These are phyloP conservation scores for Papiliotrema fonsecae DNA, from an alignment of 1,284 basidiomycete species.

Conservation along the genomic window DNA sequence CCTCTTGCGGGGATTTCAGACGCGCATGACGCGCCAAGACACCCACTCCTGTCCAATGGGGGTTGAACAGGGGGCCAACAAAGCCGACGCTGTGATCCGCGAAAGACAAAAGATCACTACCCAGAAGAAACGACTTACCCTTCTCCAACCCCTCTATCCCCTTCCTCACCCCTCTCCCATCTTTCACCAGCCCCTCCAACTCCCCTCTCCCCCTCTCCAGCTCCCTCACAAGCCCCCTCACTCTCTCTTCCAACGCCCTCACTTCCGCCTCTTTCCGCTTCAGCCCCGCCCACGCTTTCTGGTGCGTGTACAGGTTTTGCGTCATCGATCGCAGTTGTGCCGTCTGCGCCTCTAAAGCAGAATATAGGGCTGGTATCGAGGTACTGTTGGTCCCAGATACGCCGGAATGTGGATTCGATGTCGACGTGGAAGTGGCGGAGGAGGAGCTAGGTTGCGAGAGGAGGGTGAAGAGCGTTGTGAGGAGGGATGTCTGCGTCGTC, in stretches of 20 bases:
- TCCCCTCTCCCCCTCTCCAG: constrained; percentile 29
- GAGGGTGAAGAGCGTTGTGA: constrained; percentile 32
- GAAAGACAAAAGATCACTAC: neutral
- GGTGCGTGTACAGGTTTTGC: constrained; percentile 26
- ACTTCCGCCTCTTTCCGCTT: constrained; percentile 24
- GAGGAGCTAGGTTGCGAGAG: constrained; percentile 12
- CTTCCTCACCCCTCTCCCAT: constrained; percentile 18
- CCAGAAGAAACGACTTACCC: constrained; percentile 16
- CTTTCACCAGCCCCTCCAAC: constrained; percentile 29
- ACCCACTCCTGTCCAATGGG: too few species aligned
- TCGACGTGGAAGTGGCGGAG: neutral
- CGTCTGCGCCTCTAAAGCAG: constrained; percentile 17
- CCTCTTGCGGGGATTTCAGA: too few species aligned
- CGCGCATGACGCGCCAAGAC: too few species aligned
- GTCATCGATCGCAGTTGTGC: constrained; percentile 21
- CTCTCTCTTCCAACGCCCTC: constrained; percentile 21
- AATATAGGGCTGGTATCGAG: constrained; percentile 10
- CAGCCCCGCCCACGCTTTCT: constrained; percentile 22
- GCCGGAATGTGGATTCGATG: neutral
- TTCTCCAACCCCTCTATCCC: constrained; percentile 26
- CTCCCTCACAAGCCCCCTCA: constrained; percentile 17
- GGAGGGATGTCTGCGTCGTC: constrained; percentile 30
- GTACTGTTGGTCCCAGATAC: constrained; percentile 3
- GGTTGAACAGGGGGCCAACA: too few species aligned
- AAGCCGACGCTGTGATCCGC: too few species aligned